These are phyloP conservation scores for Herpetospermum pedunculosum DNA, from an alignment of 306 rosid species.

Conservation along the genomic window DNA sequence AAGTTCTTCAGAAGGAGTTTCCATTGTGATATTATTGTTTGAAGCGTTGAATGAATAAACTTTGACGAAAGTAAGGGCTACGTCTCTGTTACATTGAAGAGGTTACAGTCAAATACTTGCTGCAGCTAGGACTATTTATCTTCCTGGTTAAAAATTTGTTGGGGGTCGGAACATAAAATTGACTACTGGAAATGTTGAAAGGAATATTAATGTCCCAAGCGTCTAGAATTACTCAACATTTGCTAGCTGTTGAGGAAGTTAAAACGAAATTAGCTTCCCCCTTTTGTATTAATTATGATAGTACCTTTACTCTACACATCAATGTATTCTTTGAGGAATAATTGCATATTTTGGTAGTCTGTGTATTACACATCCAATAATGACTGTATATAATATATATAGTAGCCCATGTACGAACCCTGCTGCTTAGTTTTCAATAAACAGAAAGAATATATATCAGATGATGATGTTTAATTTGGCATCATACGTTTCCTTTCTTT, in stretches of 20 bases:
- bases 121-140: not conserved
- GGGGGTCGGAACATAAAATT: not conserved
- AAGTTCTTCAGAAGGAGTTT: conserved; percentile 90
- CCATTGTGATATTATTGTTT: conserved; percentile 34
- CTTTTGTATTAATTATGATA: not conserved
- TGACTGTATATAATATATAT: not conserved
- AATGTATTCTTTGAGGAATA: conserved; percentile 2
- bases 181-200: not conserved
- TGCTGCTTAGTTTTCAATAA: not conserved
- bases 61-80: not conserved
- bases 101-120: not conserved
- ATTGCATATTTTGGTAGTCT: not conserved
- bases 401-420: not conserved
- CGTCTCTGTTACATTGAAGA: not conserved
- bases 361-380: conserved; percentile 1
- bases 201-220: not conserved
- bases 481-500: not conserved
- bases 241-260: not conserved
- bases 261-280: not conserved
- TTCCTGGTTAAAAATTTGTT: not conserved
- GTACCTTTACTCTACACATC: not conserved
- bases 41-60: conserved; percentile 9
- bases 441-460: not conserved
- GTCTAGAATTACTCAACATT: not conserved
- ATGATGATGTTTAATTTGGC: not conserved